Conservation (phyloP, 2,329 filamentous ascomycete genomes). For the Aspergillus ochraceus region DNA sequence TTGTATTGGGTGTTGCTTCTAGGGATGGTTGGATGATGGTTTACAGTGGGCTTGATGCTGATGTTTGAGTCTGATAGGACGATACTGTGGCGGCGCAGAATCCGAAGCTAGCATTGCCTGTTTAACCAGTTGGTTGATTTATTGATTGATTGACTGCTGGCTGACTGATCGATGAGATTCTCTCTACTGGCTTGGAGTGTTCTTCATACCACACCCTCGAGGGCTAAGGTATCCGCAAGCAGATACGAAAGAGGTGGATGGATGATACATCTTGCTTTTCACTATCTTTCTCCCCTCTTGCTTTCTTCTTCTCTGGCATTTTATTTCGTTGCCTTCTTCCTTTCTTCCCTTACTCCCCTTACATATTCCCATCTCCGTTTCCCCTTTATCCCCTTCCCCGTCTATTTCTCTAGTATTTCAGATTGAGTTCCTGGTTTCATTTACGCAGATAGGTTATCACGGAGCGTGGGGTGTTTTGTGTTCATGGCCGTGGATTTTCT, state of each 20-base stretch:
- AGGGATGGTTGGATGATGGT: too few relatives aligned
- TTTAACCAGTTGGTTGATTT: background rate
- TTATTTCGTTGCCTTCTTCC: too few relatives aligned
- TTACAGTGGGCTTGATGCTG: background rate
- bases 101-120: background rate
- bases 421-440: background rate
- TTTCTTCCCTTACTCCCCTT: background rate
- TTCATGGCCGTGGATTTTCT: background rate
- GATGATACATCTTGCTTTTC: too few relatives aligned
- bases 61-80: constrained; percentile 20
- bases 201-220: background rate
- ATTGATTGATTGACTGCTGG: background rate
- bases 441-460: background rate
- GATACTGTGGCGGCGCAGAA: constrained; percentile 1
- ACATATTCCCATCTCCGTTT: background rate
- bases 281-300: too few relatives aligned
- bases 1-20: too few relatives aligned
- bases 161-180: background rate
- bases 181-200: background rate
- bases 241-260: too few relatives aligned
- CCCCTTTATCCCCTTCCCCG: too few relatives aligned
- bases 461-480: background rate
- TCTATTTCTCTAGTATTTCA: background rate
- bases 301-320: too few relatives aligned
- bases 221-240: too few relatives aligned